Evolutionary conservation across 2,329 filamentous ascomycete genomes (phyloP).

Genomic region (Aspergillus sergii): DNA sequence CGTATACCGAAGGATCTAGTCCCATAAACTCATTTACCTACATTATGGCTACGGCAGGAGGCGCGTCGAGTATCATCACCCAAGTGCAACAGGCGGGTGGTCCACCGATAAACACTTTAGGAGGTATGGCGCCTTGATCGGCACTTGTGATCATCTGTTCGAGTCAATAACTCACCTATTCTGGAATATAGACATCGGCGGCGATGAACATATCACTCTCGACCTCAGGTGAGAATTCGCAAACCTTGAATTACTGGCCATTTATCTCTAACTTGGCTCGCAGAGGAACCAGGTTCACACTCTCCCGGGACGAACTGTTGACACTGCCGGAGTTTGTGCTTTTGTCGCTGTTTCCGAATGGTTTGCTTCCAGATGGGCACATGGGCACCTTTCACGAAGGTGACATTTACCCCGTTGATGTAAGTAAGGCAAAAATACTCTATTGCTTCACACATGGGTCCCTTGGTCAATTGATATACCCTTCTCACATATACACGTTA

Average conservation of each 20-base stretch:
- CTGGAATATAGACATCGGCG: conserved; percentile 66
- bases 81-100: conserved; percentile 92
- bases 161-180: conserved; percentile 9
- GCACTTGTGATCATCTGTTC: background rate
- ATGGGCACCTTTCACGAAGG: conserved; percentile 91
- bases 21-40: conserved; percentile 91
- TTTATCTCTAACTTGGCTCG: conserved; percentile 20
- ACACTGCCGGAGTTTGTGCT: conserved; percentile 97
- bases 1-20: conserved; percentile 91
- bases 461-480: background rate
- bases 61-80: conserved; percentile 97
- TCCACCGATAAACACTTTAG: conserved; percentile 84
- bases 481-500: conserved; percentile 49
- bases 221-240: conserved; percentile 77
- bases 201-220: conserved; percentile 92
- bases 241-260: conserved; percentile 6
- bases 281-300: conserved; percentile 89
- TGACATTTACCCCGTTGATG: conserved; percentile 95
- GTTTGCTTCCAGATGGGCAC: conserved; percentile 94
- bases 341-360: conserved; percentile 96
- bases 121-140: conserved; percentile 60
- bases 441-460: background rate
- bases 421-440: conserved; percentile 53
- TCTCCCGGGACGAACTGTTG: conserved; percentile 91
- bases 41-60: conserved; percentile 97